Evolutionary conservation across 2,329 filamentous ascomycete species (phyloP), one percentile per base, ranked within the genome.

Genomic region (Fusarium citri): DNA sequence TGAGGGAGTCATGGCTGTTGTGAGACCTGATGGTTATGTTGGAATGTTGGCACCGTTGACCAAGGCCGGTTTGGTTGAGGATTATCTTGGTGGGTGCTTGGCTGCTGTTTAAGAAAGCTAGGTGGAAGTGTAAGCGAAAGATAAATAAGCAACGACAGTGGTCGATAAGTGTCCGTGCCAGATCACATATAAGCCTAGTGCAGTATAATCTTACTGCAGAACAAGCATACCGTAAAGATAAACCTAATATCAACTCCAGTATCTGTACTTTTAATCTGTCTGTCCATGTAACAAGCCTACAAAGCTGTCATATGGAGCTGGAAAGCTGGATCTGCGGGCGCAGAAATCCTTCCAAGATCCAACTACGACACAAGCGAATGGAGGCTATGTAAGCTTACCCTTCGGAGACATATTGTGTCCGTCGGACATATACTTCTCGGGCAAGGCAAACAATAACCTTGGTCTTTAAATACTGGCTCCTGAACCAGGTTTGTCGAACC

Each of bases 1-100:
- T 23, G 41, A 51, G 7, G 62, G 62, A 25, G 26, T 37, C 0
- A 42, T 65, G 3, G 40, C 59, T 14, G 60, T 65, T 28, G 22
- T 65, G 3, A 58, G 62, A 28, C 62, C 62, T 5, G 62, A 65
- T 42, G 62, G 62, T 1, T 65, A 65, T 12, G 26, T 65, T 37
- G 53, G 62, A 16, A 42, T 65, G 26, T 15, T 65, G 23, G 51
- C 62, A 2, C 20, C 41, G 25, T 10, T 65, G 16, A 15, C 4
- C 0, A 18, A 31, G 6, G 5, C 14, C 0, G n/a, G 3, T 5
- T n/a, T 12, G 5, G 45, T 59, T 1, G 25, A 47, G 22, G 23
- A 59, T 9, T 50, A 65, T 14, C 26, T 65, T 5, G 22, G 9
- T 14, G 51, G 31, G 2, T 65, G 62, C 16, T 47, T 65, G 6